Evolutionary conservation across 495 filamentous ascomycete species (phyloP), one percentile per base, ranked within the genome.

Genomic region (Sabuloglossum arenarium): DNA sequence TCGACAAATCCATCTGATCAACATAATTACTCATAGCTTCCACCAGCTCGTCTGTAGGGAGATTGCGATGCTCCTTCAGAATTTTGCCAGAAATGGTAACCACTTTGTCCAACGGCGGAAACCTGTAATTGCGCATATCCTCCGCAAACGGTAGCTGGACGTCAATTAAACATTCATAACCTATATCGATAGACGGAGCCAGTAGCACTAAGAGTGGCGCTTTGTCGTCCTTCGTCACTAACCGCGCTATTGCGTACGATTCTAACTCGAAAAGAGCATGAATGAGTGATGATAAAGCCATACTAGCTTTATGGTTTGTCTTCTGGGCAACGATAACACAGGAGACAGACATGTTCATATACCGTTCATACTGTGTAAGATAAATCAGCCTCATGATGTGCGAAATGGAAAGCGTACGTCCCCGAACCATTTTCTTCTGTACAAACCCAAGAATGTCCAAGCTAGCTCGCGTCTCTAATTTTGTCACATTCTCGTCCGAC

Each of bases 141-240:
- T 99, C 93, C 1, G 84, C 78, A 62, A 94, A 97, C 3, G 91
- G 91, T n/a, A 98, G 75, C 56, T 93, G 88, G 4, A 89, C 76
- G 66, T 98, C 93, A 58, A 94, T 77, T 14, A 99, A 74, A 61
- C 85, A 88, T 66, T 97, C 93, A 59, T 84, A 84, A 43, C 90
- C 83, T 19, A 77, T 71, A 60, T 93, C 87, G 53, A 95, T 84
- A 2, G 73, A 79, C 1, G 80, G 93, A 0, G 85, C 85, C 42
- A 99, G 79, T 10, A 96, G 70, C n/a, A 95, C 64, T 0, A 97
- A 72, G 23, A 81, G 59, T 4, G 90, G 89, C 1, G 81, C 75
- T 58, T 84, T 84, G 57, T 77, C 76, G 58, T 89, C 85, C 63
- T 94, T 94, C 16, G 73, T 68, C 10, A 96, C 89, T 32, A 96